phyloP scores from a whole-genome alignment of 768 basidiomycete species.

The Clavaria fumosa region DNA sequence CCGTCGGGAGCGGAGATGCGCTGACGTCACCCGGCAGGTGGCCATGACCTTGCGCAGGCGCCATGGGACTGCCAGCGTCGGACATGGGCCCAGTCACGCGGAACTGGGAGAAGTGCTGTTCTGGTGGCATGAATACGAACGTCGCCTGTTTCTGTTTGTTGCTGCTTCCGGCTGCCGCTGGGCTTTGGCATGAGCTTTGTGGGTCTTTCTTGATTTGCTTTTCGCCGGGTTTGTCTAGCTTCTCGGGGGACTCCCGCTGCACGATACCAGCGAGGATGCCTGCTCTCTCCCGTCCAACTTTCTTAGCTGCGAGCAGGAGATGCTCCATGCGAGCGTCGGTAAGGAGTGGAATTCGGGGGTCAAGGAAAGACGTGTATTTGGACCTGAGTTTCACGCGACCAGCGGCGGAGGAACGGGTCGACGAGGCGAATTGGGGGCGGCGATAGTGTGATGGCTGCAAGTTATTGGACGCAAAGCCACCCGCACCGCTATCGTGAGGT shows the following conservation, averaged over 20 bases:
- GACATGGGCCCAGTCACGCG: neutral
- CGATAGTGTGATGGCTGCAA: neutral
- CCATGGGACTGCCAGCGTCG: neutral
- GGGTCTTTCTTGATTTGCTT: constrained; percentile 3
- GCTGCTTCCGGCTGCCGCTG: neutral
- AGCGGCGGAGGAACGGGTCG: constrained; percentile 7
- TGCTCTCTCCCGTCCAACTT: constrained; percentile 46
- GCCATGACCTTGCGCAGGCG: too few species aligned
- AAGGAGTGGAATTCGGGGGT: constrained; percentile 21
- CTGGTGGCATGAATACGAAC: neutral
- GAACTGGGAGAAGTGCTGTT: neutral
- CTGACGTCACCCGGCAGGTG: too few species aligned
- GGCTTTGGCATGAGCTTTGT: neutral
- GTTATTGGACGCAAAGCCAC: neutral
- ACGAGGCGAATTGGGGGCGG: neutral
- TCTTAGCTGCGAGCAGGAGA: constrained; percentile 55
- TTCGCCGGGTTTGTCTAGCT: constrained; percentile 6
- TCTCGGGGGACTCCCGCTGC: constrained; percentile 8
- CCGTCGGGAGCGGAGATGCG: too few species aligned
- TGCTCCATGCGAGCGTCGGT: constrained; percentile 62
- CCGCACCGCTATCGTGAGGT: neutral
- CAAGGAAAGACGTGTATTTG: constrained; percentile 12
- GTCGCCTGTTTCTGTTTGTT: neutral
- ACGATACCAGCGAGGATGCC: constrained; percentile 38
- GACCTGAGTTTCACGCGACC: constrained; percentile 2